Percentiles rank a stretch among this genome's conserved stretches.
Conservation (phyloP, 192 early-diverging fungal species). For the Phlyctochytrium arcticum region DNA sequence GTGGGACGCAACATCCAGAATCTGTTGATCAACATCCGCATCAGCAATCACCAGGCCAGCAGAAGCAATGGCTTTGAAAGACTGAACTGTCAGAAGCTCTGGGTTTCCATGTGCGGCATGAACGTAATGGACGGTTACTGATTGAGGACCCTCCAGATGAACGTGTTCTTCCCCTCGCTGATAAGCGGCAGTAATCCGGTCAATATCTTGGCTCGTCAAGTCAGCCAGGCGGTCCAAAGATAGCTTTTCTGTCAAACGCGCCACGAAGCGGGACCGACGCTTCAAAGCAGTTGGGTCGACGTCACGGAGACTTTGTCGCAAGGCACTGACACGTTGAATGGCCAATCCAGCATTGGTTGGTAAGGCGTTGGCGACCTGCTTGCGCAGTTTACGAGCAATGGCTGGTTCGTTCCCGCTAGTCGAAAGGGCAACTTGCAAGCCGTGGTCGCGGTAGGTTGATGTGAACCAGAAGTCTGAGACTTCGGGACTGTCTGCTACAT, state of each 20-base stretch:
- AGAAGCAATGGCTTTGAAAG: constrained; percentile 38
- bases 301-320: constrained; percentile 45
- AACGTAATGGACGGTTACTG: constrained; percentile 39
- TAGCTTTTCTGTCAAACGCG: constrained; percentile 78
- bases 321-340: constrained; percentile 60
- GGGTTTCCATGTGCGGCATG: constrained; percentile 85
- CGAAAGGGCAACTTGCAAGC: constrained; percentile 83
- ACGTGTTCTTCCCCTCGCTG: constrained; percentile 13
- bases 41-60: constrained; percentile 84
- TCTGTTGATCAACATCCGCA: constrained; percentile 65
- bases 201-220: constrained; percentile 61
- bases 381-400: constrained; percentile 72
- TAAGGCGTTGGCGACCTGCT: constrained; percentile 60
- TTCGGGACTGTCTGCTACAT: constrained; percentile 74
- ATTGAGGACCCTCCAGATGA: constrained; percentile 1
- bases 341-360: constrained; percentile 65
- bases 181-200: constrained; percentile 59
- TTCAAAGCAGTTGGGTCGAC: constrained; percentile 53
- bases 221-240: constrained; percentile 67
- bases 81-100: constrained; percentile 71
- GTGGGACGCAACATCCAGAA: constrained; percentile 42
- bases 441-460: constrained; percentile 74
- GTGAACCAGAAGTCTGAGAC: constrained; percentile 88
- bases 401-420: constrained; percentile 83
- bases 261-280: constrained; percentile 75